Evolutionary conservation across 306 rosid genomes (phyloP), one percentile per base, ranked within the genome.

Genomic region (Prunus davidiana): DNA sequence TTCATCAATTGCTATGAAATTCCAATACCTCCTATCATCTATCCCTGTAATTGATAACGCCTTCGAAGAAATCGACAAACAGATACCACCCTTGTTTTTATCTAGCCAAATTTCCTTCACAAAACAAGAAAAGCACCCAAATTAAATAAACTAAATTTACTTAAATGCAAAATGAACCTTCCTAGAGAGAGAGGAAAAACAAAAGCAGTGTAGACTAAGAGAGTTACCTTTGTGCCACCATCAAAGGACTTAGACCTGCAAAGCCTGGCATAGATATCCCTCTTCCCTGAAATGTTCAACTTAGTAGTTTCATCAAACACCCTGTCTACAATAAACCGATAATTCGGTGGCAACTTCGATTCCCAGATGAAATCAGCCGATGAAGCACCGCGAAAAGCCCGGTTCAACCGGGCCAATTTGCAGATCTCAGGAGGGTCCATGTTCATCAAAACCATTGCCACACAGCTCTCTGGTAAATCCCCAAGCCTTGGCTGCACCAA

Each of bases 1-100:
- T 79, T 90, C 97, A 70, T 86, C 82, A 0, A 89, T 84, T 0
- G 89, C 67, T 81, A 93, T 86, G 85, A 83, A 86, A 67, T 85
- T 91, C 98, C 98, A 94, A 76, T 94, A 94, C 87, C 97, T 91
- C 69, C 98, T 84, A 76, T 91, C 98, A 85, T 89, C 96, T 20
- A 94, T 91, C 81, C 98, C 98, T 1, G 97, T 94, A 68, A 94
- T 91, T 77, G 81, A 84, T 24, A 94, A 83, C 1, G 87, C 91
- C 80, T 84, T 90, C 15, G 91, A 91, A 47, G 93, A 90, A 80
- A 91, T 86, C 25, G 88, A 88, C 79, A 91, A 72, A 78, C 86
- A 87, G 43, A 90, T 43, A 2, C 88, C 90, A 76, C 98, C 96
- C 0, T 81, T 84, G 60, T 69, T 84, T 80, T 91, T 94, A 67